These are phyloP conservation scores for Sordariomycetes sp. DNA, from an alignment of 2,329 filamentous ascomycete genomes.

Conservation along the genomic window DNA sequence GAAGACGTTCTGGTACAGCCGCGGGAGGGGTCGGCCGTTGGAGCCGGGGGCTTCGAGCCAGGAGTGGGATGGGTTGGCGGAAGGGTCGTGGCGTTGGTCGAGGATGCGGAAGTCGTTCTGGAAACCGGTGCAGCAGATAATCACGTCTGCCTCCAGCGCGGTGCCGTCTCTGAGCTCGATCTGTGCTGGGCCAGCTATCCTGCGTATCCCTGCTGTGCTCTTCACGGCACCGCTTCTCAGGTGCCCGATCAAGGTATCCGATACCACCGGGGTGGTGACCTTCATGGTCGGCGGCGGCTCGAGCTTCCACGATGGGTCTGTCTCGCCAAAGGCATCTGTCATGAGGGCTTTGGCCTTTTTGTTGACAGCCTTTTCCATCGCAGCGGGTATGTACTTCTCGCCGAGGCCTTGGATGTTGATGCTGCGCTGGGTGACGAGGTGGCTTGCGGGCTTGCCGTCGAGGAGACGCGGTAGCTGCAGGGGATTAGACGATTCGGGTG, in stretches of 20 bases:
- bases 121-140: conserved; percentile 27
- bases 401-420: conserved; percentile 18
- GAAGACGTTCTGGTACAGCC: conserved; percentile 34
- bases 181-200: conserved; percentile 12
- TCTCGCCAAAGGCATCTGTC: conserved; percentile 9
- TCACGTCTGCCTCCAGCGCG: conserved; percentile 15
- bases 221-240: conserved; percentile 25
- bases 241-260: conserved; percentile 17
- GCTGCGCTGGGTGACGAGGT: conserved; percentile 20
- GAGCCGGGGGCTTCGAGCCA: conserved; percentile 15
- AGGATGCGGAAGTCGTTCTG: conserved; percentile 17
- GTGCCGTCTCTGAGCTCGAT: conserved; percentile 19
- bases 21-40: conserved; percentile 17
- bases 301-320: conserved; percentile 18
- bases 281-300: conserved; percentile 13
- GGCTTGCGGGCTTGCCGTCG: conserved; percentile 24
- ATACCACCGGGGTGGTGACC: conserved; percentile 14
- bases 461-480: conserved; percentile 15
- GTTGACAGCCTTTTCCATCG: conserved; percentile 11
- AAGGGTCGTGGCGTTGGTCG: conserved; percentile 16
- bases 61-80: conserved; percentile 10
- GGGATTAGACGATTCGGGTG: neutral
- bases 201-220: conserved; percentile 18
- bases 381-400: conserved; percentile 12
- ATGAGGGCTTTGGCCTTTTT: conserved; percentile 6